Conservation (phyloP, 2,329 filamentous ascomycete genomes). For the Clarireedia paspali region DNA sequence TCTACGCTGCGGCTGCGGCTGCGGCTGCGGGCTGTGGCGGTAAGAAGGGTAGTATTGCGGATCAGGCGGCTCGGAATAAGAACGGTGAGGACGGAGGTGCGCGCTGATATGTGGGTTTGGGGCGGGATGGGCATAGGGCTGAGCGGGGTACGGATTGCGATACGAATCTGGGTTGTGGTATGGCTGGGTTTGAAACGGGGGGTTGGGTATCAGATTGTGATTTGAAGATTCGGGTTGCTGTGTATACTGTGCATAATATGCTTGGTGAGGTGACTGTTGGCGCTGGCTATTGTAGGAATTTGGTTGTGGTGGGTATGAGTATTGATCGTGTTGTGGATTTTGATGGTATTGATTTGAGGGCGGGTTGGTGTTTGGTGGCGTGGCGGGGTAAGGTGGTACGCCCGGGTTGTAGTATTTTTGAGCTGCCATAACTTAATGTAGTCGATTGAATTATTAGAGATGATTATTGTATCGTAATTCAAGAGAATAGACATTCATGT, state of each 20-base stretch:
- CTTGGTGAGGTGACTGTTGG: not conserved
- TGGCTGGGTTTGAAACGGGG: not conserved
- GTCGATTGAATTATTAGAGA: no score
- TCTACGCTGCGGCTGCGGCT: not conserved
- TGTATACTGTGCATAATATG: not conserved
- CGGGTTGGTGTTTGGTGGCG: not conserved
- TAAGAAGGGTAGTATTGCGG: not conserved
- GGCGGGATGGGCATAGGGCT: not conserved
- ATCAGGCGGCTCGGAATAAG: conserved; percentile 15
- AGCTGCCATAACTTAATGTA: not conserved
- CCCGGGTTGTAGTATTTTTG: not conserved
- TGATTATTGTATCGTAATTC: not conserved
- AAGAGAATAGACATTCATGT: not conserved
- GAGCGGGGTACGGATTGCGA: not conserved
- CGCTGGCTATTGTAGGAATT: not conserved
- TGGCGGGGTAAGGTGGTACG: not conserved
- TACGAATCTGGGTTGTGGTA: not conserved
- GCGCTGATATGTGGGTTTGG: not conserved
- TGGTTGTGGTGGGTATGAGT: not conserved
- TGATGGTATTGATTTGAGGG: not conserved
- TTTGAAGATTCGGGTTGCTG: not conserved
- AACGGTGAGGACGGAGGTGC: conserved; percentile 11
- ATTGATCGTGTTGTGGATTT: not conserved
- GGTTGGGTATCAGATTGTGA: not conserved
- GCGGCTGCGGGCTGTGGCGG: conserved; percentile 9